Conservation (phyloP, 257 asterid genomes). For the Craterostigma plantagineum region DNA sequence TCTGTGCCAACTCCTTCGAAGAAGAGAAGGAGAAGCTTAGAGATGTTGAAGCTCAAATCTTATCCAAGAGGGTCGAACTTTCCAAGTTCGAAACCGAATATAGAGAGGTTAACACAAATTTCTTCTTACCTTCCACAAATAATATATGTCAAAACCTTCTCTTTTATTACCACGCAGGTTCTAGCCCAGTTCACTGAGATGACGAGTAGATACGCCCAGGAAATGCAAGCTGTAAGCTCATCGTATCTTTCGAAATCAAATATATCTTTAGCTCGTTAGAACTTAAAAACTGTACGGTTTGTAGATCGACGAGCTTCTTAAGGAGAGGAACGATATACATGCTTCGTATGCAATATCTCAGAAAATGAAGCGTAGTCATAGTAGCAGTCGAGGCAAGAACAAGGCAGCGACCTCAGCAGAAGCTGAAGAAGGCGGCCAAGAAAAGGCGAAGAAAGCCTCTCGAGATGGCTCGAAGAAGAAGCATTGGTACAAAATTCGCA, state of each 20-base stretch:
- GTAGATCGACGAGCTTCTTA: constrained; percentile 91
- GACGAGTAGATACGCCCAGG: constrained; percentile 87
- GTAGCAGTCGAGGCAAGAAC: constrained; percentile 53
- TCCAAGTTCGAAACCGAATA: constrained; percentile 91
- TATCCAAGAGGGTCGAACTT: constrained; percentile 80
- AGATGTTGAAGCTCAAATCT: constrained; percentile 66
- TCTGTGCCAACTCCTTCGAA: constrained; percentile 46
- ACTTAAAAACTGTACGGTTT: constrained; percentile 3
- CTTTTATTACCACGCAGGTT: constrained; percentile 26
- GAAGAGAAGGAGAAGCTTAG: constrained; percentile 81
- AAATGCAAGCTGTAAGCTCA: constrained; percentile 82
- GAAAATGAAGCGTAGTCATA: constrained; percentile 34
- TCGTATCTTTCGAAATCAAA: not conserved
- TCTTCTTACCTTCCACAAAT: not conserved
- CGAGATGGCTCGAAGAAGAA: constrained; percentile 65
- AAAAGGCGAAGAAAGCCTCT: constrained; percentile 29
- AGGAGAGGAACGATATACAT: constrained; percentile 66
- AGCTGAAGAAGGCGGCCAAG: constrained; percentile 22
- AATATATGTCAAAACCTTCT: not conserved
- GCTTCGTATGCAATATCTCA: constrained; percentile 60
- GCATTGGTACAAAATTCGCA: constrained; percentile 69
- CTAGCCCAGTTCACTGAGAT: constrained; percentile 88
- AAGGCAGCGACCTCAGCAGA: constrained; percentile 33
- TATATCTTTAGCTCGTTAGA: not conserved
- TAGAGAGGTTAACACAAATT: constrained; percentile 41